Percentiles rank a stretch among this genome's conserved stretches.
Conservation (phyloP, 257 asterid species). For the Catharanthus roseus region DNA sequence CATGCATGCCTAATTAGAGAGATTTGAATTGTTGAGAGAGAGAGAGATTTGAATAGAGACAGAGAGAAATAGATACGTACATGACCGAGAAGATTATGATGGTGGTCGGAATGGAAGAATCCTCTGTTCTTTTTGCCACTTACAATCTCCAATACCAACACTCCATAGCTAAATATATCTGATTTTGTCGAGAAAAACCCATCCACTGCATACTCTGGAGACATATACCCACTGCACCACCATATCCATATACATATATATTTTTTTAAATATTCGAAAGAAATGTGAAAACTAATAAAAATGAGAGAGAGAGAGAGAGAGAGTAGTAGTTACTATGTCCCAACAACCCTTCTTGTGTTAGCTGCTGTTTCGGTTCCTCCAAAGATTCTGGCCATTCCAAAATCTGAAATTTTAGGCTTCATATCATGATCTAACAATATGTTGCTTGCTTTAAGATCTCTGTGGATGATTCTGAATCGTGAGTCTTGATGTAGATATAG, state of each 20-base stretch:
- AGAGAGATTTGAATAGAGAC: too few species aligned
- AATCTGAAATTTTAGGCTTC: constrained; percentile 49
- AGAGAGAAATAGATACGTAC: too few species aligned
- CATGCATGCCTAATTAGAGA: not conserved
- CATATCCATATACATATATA: too few species aligned
- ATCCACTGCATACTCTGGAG: constrained; percentile 32
- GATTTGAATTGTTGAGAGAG: not conserved
- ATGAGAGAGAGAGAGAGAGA: too few species aligned
- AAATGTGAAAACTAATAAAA: too few species aligned
- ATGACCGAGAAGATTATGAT: constrained; percentile 37
- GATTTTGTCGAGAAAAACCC: constrained; percentile 30
- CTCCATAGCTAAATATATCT: constrained; percentile 37
- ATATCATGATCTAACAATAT: constrained; percentile 34
- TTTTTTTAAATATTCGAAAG: too few species aligned
- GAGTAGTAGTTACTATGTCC: constrained; percentile 27
- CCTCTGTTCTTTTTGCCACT: constrained; percentile 35
- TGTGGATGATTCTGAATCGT: constrained; percentile 36
- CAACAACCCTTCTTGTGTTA: constrained; percentile 27
- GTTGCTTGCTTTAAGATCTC: constrained; percentile 46
- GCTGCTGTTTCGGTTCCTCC: constrained; percentile 26
- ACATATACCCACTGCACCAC: constrained; percentile 32
- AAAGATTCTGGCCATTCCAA: constrained; percentile 40
- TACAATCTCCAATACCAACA: constrained; percentile 30
- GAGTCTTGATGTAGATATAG: constrained; percentile 51
- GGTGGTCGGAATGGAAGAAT: constrained; percentile 22